phyloP scores from a whole-genome alignment of 2,329 filamentous ascomycete genomes.

The Fusarium caatingaense region DNA sequence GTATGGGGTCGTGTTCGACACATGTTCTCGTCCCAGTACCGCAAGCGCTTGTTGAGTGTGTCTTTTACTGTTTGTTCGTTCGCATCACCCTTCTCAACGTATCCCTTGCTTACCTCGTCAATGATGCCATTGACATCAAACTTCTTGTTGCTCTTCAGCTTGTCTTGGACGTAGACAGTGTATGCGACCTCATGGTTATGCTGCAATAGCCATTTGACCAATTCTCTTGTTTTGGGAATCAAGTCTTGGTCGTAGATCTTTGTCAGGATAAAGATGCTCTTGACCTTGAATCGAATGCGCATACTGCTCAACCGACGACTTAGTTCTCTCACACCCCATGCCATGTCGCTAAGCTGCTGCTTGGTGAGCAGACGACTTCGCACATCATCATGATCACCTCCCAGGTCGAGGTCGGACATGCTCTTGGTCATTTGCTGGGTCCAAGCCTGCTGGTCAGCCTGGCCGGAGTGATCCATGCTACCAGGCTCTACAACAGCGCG shows the following conservation, averaged over 20 bases:
- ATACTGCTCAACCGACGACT: constrained; percentile 88
- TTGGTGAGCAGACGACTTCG: constrained; percentile 87
- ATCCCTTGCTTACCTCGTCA: constrained; percentile 65
- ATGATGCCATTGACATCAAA: constrained; percentile 81
- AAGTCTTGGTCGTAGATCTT: constrained; percentile 90
- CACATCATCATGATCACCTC: constrained; percentile 50
- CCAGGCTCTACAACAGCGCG: constrained; percentile 53
- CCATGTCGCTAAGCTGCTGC: constrained; percentile 95
- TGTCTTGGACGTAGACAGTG: constrained; percentile 85
- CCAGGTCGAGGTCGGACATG: constrained; percentile 56
- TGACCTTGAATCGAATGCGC: constrained; percentile 82
- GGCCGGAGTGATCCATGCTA: constrained; percentile 60
- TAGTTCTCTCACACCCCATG: constrained; percentile 91
- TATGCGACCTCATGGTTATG: constrained; percentile 75
- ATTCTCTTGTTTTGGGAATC: constrained; percentile 79
- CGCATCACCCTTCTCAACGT: constrained; percentile 52
- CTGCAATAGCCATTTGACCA: constrained; percentile 84
- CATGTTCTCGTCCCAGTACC: constrained; percentile 86
- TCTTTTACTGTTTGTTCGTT: constrained; percentile 51
- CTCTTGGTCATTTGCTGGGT: constrained; percentile 59
- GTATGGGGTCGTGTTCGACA: constrained; percentile 82
- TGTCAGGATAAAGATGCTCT: constrained; percentile 86
- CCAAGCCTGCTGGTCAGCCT: constrained; percentile 69
- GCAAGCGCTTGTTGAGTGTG: constrained; percentile 65
- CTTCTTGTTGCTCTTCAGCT: constrained; percentile 73